Evolutionary conservation across 306 rosid genomes (phyloP), one percentile per base, ranked within the genome.

Genomic region (Clitoria ternatea): DNA sequence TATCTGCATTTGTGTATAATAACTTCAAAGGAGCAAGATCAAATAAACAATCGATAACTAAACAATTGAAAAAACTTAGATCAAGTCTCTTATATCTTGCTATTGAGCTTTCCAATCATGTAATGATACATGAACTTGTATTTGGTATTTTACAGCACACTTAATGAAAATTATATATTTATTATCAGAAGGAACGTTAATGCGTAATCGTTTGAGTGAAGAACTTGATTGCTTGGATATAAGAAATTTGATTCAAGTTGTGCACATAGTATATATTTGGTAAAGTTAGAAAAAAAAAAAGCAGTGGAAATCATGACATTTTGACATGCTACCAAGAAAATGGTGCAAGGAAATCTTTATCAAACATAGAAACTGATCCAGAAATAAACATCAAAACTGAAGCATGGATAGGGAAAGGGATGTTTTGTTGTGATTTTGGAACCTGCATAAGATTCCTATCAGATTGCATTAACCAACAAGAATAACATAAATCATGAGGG

Each of bases 341-440:
- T 64, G 73, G 19, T 29, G 7, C 24, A 52, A 19, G 45, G 39
- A 13, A 24, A 61, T 49, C 62, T 47, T 63, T 62, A 24, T 49
- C 45, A 48, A 14, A 14, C 52, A 73, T 24, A 6, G 62, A 62
- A 73, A 73, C 33, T 50, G 33, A 37, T 37, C 65, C 65, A 15
- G 64, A 62, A 61, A 50, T 50, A 27, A 45, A 5, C 66, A 64
- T 42, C n/a, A 53, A 17, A 65, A 53, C 17, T 50, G 35, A 74
- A 62, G 72, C 44, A 64, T 29, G 47, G 32, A 19, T 14, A 39
- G 1, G 55, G 49, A 60, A 35, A 50, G 13, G 45, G 30, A 37
- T 23, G 23, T 17, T 15, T 36, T 23, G 24, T 33, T 33, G 59
- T 71, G 48, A 57, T 56, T 48, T 40, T 20, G 70, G 6, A 47